These are phyloP conservation scores for Clathrus columnatus DNA, from an alignment of 768 basidiomycete species.

Conservation along the genomic window DNA sequence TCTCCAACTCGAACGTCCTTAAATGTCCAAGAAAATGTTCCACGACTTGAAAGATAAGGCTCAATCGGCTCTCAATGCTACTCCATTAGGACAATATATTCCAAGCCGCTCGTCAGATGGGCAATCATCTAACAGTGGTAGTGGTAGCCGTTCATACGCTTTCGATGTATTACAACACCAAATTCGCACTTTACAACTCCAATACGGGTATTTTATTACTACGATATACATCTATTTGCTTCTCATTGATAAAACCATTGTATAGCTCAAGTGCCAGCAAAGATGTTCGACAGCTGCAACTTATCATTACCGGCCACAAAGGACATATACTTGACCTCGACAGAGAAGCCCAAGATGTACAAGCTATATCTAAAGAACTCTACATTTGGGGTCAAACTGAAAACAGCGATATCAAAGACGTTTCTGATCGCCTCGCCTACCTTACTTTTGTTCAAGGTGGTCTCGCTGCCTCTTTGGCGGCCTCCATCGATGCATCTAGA, in stretches of 20 bases:
- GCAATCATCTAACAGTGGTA: neutral
- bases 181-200: slow-evolving; percentile 63
- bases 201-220: slow-evolving; percentile 47
- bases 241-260: neutral
- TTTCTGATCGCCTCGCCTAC: slow-evolving; percentile 75
- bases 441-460: slow-evolving; percentile 71
- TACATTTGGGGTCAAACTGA: slow-evolving; percentile 79
- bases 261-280: slow-evolving; percentile 6
- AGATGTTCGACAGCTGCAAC: slow-evolving; percentile 37
- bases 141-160: slow-evolving; percentile 39
- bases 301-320: slow-evolving; percentile 71
- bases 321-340: slow-evolving; percentile 72
- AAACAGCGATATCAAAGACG: slow-evolving; percentile 66
- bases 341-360: slow-evolving; percentile 51
- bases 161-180: slow-evolving; percentile 62
- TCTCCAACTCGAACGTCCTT: slow-evolving; percentile 26
- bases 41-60: slow-evolving; percentile 69
- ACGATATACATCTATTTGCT: neutral
- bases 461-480: slow-evolving; percentile 50
- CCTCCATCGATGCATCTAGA: slow-evolving; percentile 56
- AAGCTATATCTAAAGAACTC: slow-evolving; percentile 74
- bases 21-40: slow-evolving; percentile 38
- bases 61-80: slow-evolving; percentile 56
- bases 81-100: slow-evolving; percentile 48
- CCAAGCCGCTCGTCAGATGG: slow-evolving; percentile 24